A percentile compares a stretch with the other conserved stretches of the same genome.
These are phyloP conservation scores for Cyberlindnera nakhonratchasimensis DNA, from an alignment of 805 yeast genomes.

Conservation along the genomic window DNA sequence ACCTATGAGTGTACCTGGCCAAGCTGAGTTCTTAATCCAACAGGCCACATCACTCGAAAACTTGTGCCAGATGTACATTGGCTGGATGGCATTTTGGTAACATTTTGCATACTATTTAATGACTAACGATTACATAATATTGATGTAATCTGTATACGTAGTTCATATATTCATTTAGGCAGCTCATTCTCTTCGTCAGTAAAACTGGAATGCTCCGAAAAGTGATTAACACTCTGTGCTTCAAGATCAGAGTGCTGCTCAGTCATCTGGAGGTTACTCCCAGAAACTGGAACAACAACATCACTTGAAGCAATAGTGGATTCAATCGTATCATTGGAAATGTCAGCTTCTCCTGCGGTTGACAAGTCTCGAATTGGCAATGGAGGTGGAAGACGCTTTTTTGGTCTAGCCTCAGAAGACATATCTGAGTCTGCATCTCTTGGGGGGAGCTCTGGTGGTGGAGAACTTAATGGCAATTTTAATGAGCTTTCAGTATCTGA, in stretches of 20 bases:
- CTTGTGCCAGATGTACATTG: constrained; percentile 83
- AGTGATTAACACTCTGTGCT: too few relatives aligned
- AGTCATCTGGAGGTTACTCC: too few relatives aligned
- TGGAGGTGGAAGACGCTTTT: constrained; percentile 10
- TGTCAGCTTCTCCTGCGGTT: background rate
- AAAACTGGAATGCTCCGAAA: too few relatives aligned
- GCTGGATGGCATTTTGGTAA: constrained; percentile 78
- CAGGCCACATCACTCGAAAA: constrained; percentile 72
- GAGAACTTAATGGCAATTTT: background rate
- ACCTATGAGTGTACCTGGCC: constrained; percentile 87
- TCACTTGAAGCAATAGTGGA: background rate
- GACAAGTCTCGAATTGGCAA: constrained; percentile 14
- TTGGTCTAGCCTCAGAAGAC: background rate
- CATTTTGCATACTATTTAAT: constrained; percentile 1
- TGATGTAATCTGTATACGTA: background rate
- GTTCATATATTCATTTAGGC: background rate
- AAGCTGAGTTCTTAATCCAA: constrained; percentile 83
- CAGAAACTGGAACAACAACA: background rate
- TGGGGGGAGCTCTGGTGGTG: constrained; percentile 15
- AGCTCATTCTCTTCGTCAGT: background rate
- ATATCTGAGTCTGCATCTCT: background rate
- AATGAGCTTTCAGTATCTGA: background rate
- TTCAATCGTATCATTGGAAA: background rate
- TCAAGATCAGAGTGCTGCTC: too few relatives aligned
- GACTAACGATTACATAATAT: background rate